phyloP scores from a whole-genome alignment of 805 yeast species.

The Candida pseudofarinosa region DNA sequence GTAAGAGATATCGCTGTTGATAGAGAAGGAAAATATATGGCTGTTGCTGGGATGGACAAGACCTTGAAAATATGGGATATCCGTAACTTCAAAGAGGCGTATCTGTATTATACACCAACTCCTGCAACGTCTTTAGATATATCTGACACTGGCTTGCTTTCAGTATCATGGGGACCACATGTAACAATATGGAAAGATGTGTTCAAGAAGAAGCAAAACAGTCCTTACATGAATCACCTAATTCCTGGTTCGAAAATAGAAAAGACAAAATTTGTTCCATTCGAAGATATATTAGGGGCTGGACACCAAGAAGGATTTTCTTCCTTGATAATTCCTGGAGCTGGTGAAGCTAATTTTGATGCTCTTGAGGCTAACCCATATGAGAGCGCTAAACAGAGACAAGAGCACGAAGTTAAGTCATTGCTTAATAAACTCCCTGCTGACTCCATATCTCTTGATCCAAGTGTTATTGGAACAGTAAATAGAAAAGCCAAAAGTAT shows the following conservation, averaged over 20 bases:
- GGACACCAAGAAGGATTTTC: constrained; percentile 78
- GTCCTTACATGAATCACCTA: constrained; percentile 91
- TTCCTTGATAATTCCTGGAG: constrained; percentile 90
- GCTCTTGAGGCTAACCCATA: constrained; percentile 90
- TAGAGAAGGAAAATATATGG: constrained; percentile 93
- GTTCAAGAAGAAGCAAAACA: constrained; percentile 61
- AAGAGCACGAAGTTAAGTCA: constrained; percentile 83
- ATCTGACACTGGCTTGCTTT: constrained; percentile 81
- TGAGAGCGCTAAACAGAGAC: constrained; percentile 89
- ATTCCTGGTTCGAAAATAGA: constrained; percentile 73
- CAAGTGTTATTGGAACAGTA: constrained; percentile 79
- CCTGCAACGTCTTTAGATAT: constrained; percentile 78
- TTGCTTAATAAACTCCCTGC: constrained; percentile 86
- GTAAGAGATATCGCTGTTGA: constrained; percentile 81
- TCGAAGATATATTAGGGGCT: constrained; percentile 90
- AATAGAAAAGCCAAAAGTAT: constrained; percentile 61
- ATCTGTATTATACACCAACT: constrained; percentile 69
- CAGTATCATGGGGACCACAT: constrained; percentile 96
- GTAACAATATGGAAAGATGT: constrained; percentile 91
- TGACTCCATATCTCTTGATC: constrained; percentile 90
- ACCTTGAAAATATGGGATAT: constrained; percentile 90
- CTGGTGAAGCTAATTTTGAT: constrained; percentile 98
- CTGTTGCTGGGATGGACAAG: constrained; percentile 83
- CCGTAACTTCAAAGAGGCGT: constrained; percentile 73
- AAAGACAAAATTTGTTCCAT: constrained; percentile 76